Base-by-base conservation (phyloP, 1,139 yeast species). In the Casaregolazyma lundiana region DNA sequence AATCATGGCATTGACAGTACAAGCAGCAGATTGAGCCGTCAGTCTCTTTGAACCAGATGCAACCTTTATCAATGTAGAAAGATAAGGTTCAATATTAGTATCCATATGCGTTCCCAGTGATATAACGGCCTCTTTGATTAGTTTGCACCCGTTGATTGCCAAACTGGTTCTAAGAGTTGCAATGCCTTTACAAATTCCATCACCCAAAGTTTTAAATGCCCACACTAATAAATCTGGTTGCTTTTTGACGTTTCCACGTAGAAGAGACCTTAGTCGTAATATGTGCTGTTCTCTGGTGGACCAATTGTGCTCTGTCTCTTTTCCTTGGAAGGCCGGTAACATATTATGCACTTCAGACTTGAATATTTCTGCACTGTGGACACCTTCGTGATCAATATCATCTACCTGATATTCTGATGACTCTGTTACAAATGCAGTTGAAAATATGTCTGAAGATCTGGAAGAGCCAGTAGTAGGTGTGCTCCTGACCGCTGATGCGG, bases 261-360 rank as follows among this genome's bases (percentile, higher is more conserved):
- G 55, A 2, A 84, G 60, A 1, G 75, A 70, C 48, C 97, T 72
- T 35, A 88, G 60, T 45, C 72, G 73, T 1, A 75, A 58, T 2
- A 89, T 75, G 47, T 69, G 70, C 48, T 75, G 74, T 57, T 90
- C 97, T 58, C 99, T 73, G 1, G 62, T 58, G 20, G 72, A 68
- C 99, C 99, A 92, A 60, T 92, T 92, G 51, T 74, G 75, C 60
- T 94, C 98, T 0, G 95, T 84, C 64, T 94, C 98, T 57, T 83
- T 88, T 1, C 81, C 83, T n/a, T 73, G 75, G 59, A 92, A 87
- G 13, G 64, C 64, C 0, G 66, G 50, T 11, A 64, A 44, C 57
- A 76, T 56, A 3, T 59, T 55, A 24, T 69, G 73, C 18, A 77
- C 53, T 32, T 70, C 69, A 18, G 61, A 60, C 13, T 59, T 52